These are phyloP conservation scores for Geranomyces michiganensis DNA, from an alignment of 192 early-diverging fungal genomes.

Conservation along the genomic window DNA sequence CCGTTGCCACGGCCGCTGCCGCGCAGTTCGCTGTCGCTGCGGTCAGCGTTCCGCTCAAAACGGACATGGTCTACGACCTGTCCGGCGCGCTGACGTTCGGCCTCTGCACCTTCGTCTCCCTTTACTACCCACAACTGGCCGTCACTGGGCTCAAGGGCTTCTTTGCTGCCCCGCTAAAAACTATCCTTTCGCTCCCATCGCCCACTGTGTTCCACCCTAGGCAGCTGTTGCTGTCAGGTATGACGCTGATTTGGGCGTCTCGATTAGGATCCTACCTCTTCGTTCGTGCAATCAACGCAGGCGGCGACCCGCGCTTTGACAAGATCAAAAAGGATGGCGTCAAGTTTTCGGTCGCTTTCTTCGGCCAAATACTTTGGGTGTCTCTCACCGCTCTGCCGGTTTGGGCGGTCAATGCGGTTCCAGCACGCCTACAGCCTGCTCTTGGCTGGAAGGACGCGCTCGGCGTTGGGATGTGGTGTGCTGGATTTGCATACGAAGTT, in stretches of 20 bases:
- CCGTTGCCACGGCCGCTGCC: constrained; percentile 3
- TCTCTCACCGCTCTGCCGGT: constrained; percentile 38
- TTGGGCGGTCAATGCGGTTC: constrained; percentile 19
- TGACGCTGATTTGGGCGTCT: constrained; percentile 31
- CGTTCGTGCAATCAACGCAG: constrained; percentile 28
- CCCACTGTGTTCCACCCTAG: constrained; percentile 12
- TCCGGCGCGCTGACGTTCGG: constrained; percentile 27
- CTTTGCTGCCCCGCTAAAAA: background rate
- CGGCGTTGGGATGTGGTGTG: constrained; percentile 35
- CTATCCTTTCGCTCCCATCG: background rate
- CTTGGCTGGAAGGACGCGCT: constrained; percentile 22
- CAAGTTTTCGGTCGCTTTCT: constrained; percentile 28
- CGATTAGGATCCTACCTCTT: constrained; percentile 30
- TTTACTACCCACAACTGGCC: constrained; percentile 7
- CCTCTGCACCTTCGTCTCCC: constrained; percentile 13
- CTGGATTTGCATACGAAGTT: constrained; percentile 40
- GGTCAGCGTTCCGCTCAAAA: constrained; percentile 20
- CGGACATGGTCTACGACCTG: constrained; percentile 37
- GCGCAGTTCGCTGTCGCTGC: constrained; percentile 4
- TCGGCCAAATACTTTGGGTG: constrained; percentile 39
- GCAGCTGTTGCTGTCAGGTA: constrained; percentile 29
- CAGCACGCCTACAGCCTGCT: constrained; percentile 8
- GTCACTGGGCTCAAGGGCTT: background rate
- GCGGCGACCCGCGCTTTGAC: constrained; percentile 44
- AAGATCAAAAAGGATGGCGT: constrained; percentile 37